phyloP scores from a whole-genome alignment of 805 yeast genomes.

The Millerozyma miso region DNA sequence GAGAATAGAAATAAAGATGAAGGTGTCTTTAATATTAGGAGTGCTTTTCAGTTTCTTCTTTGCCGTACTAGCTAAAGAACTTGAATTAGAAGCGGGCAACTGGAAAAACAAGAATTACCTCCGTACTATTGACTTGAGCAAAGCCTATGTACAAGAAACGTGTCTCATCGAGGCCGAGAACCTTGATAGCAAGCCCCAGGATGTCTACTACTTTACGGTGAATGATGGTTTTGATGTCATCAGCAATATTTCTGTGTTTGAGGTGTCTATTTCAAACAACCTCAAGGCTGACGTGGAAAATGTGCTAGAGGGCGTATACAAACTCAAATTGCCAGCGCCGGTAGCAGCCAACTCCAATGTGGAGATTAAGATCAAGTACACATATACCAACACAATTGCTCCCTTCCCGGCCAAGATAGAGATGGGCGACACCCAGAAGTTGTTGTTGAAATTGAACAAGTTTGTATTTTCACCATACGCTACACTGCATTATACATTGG shows the following conservation, averaged over 20 bases:
- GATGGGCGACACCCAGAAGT: constrained; percentile 57
- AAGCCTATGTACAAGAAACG: constrained; percentile 62
- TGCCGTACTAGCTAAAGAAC: not conserved
- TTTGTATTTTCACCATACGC: constrained; percentile 59
- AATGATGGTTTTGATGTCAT: constrained; percentile 45
- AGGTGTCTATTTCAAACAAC: constrained; percentile 34
- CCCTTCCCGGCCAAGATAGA: constrained; percentile 65
- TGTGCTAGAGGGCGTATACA: constrained; percentile 25
- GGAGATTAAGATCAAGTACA: constrained; percentile 46
- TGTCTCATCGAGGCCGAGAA: constrained; percentile 56
- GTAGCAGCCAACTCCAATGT: constrained; percentile 58
- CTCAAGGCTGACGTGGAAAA: constrained; percentile 15
- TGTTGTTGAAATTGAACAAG: constrained; percentile 52
- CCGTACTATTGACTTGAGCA: constrained; percentile 60
- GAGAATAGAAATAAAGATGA: not conserved
- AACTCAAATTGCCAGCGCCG: constrained; percentile 56
- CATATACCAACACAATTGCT: constrained; percentile 41
- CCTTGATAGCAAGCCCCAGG: constrained; percentile 48
- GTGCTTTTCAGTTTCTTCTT: not conserved
- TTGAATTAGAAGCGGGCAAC: not conserved
- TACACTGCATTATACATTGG: constrained; percentile 45
- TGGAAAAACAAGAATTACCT: constrained; percentile 59
- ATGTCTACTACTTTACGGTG: constrained; percentile 54
- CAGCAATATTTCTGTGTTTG: constrained; percentile 39
- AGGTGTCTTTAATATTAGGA: not conserved